phyloP scores from a whole-genome alignment of 225 moss, liverwort and hornwort species.

The Neckera pumila region DNA sequence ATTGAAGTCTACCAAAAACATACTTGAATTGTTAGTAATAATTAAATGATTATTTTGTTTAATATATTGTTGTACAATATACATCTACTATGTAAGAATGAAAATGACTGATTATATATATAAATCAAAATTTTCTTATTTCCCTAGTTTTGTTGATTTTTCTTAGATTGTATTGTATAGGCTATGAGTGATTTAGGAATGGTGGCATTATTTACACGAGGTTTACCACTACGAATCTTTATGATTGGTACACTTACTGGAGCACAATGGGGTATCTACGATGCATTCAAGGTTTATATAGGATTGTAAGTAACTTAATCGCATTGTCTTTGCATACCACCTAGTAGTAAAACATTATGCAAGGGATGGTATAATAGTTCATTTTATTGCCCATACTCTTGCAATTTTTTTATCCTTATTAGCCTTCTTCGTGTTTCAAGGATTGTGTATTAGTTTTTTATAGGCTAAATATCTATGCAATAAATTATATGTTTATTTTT shows the following conservation, averaged over 20 bases:
- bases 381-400: not conserved
- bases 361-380: not conserved
- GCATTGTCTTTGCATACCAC: not conserved
- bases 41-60: not conserved
- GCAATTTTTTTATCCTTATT: no score
- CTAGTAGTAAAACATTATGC: no score
- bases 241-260: conserved; percentile 93
- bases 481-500: not conserved
- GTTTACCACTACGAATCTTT: conserved; percentile 68
- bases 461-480: not conserved
- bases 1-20: not conserved
- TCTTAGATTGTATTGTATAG: not conserved
- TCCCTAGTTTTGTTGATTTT: not conserved
- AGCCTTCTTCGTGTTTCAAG: not conserved
- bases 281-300: conserved; percentile 49
- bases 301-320: conserved; percentile 21
- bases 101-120: no score
- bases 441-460: not conserved
- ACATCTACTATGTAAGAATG: no score
- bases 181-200: conserved; percentile 62
- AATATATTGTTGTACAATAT: no score
- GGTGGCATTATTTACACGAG: conserved; percentile 61
- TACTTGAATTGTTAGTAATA: not conserved
- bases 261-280: conserved; percentile 91
- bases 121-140: rapidly evolving